phyloP scores from a whole-genome alignment of 2,329 filamentous ascomycete species.

The Plectosphaerella sp. region DNA sequence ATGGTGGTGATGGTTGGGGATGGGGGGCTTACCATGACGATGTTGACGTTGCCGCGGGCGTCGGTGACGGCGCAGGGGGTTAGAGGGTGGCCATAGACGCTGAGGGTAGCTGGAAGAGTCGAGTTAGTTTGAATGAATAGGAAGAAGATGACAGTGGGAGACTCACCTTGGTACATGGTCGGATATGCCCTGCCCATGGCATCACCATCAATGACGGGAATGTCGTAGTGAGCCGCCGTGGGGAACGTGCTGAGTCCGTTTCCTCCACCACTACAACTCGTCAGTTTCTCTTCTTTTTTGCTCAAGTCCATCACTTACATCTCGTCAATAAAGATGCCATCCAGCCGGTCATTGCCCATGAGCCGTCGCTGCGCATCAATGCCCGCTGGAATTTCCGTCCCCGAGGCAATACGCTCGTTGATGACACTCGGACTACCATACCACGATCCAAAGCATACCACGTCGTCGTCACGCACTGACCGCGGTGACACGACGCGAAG shows the following conservation, averaged over 20 bases:
- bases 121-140: background rate
- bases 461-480: constrained; percentile 29
- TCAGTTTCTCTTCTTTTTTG: constrained; percentile 4
- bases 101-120: constrained; percentile 24
- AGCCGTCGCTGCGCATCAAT: constrained; percentile 29
- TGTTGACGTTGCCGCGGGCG: constrained; percentile 27
- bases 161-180: constrained; percentile 27
- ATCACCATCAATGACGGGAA: constrained; percentile 31
- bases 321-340: constrained; percentile 29
- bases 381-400: constrained; percentile 29
- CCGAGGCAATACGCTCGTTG: constrained; percentile 29
- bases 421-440: constrained; percentile 38
- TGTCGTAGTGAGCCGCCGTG: constrained; percentile 25
- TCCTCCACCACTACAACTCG: constrained; percentile 24
- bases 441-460: constrained; percentile 37
- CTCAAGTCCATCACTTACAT: constrained; percentile 22
- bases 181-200: constrained; percentile 33
- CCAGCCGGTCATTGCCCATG: constrained; percentile 22
- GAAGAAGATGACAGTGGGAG: too few species aligned
- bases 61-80: constrained; percentile 31
- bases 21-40: constrained; percentile 21
- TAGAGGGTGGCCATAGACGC: constrained; percentile 30
- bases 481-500: constrained; percentile 36
- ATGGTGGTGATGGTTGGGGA: too few species aligned
- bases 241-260: constrained; percentile 32